Conservation (phyloP, 257 asterid species). For the Solanum dulcamara region DNA sequence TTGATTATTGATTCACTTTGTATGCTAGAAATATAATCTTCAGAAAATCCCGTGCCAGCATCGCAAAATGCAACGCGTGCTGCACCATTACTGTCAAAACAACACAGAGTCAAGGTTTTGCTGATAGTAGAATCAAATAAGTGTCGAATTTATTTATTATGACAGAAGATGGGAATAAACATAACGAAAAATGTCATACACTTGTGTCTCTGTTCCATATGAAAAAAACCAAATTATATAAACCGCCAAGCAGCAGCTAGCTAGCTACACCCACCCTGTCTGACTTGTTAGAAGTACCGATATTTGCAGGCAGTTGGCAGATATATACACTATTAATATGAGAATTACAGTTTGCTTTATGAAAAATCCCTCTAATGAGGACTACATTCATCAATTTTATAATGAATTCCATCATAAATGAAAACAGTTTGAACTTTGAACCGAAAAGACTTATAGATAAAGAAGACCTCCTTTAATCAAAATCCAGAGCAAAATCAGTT, state of each 20-base stretch:
- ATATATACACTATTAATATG: background rate
- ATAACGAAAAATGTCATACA: background rate
- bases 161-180: background rate
- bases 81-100: slow-evolving; percentile 30
- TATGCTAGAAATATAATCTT: slow-evolving; percentile 31
- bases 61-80: slow-evolving; percentile 47
- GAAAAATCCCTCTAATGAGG: background rate
- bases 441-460: background rate
- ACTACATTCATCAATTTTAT: background rate
- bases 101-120: background rate
- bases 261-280: background rate
- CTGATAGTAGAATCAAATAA: background rate
- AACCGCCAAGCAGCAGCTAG: background rate
- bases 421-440: background rate
- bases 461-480: background rate
- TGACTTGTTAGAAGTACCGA: background rate
- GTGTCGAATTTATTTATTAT: background rate
- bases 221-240: background rate
- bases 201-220: background rate
- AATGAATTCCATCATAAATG: background rate
- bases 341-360: background rate
- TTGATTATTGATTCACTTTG: slow-evolving; percentile 21
- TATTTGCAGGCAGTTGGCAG: background rate
- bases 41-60: slow-evolving; percentile 46
- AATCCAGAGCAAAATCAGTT: background rate